Evolutionary conservation across 345 rosid species (phyloP).

Genomic region (Rhodamnia rubescens): DNA sequence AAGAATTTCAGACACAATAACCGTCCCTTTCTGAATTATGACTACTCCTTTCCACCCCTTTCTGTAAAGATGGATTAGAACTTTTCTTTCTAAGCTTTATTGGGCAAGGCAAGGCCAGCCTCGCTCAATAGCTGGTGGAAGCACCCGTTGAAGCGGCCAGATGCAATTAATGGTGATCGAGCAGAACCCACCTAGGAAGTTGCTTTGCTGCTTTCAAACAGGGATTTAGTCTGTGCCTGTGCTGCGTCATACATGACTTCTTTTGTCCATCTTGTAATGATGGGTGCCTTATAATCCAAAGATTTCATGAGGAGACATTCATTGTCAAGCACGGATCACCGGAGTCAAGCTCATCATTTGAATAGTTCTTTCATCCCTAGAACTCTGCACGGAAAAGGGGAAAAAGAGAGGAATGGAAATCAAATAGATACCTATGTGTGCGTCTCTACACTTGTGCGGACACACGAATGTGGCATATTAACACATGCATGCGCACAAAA

Average conservation of each 20-base stretch:
- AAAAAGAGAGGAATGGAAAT: not conserved
- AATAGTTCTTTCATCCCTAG: conserved; percentile 26
- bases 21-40: not conserved
- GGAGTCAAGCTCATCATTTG: not conserved
- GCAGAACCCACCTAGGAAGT: not conserved
- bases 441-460: not conserved
- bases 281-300: not conserved
- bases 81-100: not conserved
- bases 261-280: not conserved
- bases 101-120: too few relatives aligned
- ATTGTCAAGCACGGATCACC: not conserved
- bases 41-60: not conserved
- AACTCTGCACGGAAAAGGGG: conserved; percentile 17
- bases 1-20: not conserved
- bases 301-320: not conserved
- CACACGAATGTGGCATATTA: not conserved
- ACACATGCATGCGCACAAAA: not conserved
- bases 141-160: not conserved
- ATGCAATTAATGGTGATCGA: not conserved
- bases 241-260: not conserved
- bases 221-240: not conserved
- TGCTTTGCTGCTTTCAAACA: not conserved
- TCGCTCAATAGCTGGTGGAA: not conserved
- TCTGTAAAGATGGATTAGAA: not conserved
- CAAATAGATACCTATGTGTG: not conserved